Conservation (phyloP, 2,329 filamentous ascomycete species). For the Graphium sp. region DNA sequence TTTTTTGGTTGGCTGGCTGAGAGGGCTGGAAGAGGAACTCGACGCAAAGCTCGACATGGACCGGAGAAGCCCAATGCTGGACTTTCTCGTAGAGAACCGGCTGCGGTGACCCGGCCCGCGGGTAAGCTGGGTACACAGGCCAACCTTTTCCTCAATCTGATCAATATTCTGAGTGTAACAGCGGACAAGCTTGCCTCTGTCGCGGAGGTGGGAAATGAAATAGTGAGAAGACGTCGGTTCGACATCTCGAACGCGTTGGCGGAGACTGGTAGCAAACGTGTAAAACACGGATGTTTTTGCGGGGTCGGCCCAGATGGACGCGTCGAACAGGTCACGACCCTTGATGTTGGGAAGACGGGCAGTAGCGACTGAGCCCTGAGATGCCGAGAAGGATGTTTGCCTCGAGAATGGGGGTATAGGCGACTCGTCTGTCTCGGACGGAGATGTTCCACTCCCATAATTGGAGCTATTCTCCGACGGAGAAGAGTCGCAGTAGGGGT, state of each 20-base stretch:
- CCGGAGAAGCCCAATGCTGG: too few relatives aligned
- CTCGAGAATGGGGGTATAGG: constrained; percentile 19
- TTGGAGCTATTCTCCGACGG: constrained; percentile 18
- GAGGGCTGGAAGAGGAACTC: too few relatives aligned
- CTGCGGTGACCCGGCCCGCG: constrained; percentile 44
- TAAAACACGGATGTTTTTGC: constrained; percentile 55
- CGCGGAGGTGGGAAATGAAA: constrained; percentile 50
- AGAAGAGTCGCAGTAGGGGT: constrained; percentile 24
- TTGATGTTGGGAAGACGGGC: constrained; percentile 32
- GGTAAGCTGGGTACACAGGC: constrained; percentile 43
- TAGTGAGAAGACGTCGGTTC: constrained; percentile 48
- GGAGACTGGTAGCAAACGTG: constrained; percentile 50
- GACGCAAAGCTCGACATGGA: too few relatives aligned
- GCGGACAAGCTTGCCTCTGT: constrained; percentile 49
- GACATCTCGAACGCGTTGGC: constrained; percentile 46
- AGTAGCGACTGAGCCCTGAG: constrained; percentile 17
- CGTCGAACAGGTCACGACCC: constrained; percentile 55
- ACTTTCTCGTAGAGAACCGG: constrained; percentile 38
- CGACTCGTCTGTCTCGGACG: constrained; percentile 26
- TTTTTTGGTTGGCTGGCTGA: too few relatives aligned
- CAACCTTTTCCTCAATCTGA: constrained; percentile 54
- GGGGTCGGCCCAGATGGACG: constrained; percentile 52
- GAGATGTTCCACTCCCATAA: constrained; percentile 18
- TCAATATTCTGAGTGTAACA: constrained; percentile 68
- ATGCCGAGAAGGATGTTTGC: constrained; percentile 20